Conservation (phyloP, 768 basidiomycete species). For the Neoboletus magnificus region DNA sequence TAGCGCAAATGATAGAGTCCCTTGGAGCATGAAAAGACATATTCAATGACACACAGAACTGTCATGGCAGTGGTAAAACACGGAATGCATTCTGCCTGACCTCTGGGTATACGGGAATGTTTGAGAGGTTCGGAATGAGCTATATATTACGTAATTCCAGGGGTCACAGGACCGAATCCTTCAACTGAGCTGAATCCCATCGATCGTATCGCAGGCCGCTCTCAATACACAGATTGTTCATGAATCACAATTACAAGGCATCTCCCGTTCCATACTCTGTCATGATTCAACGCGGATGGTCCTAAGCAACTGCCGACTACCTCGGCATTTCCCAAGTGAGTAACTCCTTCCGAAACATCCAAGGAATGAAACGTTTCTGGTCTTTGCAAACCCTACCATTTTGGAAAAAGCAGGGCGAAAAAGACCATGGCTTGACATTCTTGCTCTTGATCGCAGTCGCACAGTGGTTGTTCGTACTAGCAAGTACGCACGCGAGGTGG, state of each 20-base stretch:
- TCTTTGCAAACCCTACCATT: neutral
- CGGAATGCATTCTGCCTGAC: too few relatives aligned
- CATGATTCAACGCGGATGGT: neutral
- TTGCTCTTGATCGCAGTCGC: neutral
- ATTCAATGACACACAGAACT: too few relatives aligned
- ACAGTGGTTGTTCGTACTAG: neutral
- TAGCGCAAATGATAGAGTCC: too few relatives aligned
- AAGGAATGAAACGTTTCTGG: neutral
- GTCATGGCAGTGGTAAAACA: too few relatives aligned
- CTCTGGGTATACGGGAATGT: too few relatives aligned
- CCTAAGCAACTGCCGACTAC: neutral
- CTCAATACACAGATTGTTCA: neutral
- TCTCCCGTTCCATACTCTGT: neutral
- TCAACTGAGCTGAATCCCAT: neutral
- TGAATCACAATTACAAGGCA: neutral
- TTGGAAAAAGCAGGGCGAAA: neutral
- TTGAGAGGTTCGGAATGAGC: too few relatives aligned
- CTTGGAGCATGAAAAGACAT: too few relatives aligned
- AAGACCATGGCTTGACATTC: too few relatives aligned
- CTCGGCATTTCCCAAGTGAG: neutral
- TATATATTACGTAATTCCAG: too few relatives aligned
- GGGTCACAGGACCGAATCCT: neutral
- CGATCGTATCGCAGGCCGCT: neutral
- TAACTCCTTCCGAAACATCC: neutral
- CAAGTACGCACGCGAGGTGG: neutral